Conservation (phyloP, 2,329 filamentous ascomycete genomes). For the Pseudogymnoascus sp. region DNA sequence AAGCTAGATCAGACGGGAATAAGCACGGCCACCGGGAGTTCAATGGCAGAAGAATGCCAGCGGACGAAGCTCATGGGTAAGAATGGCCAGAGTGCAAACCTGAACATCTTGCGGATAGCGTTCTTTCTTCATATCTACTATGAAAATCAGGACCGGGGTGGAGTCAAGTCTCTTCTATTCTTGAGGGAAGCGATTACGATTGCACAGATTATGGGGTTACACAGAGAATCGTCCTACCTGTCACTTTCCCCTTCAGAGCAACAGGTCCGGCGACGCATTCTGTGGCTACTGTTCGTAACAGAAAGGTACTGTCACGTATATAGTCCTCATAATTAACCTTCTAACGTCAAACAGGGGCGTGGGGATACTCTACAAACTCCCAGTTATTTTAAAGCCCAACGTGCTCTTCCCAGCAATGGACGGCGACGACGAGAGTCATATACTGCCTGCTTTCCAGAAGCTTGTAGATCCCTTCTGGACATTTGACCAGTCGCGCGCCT, state of each 20-base stretch:
- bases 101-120: conserved; percentile 37
- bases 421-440: conserved; percentile 34
- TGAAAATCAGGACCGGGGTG: conserved; percentile 40
- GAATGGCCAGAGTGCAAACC: conserved; percentile 25
- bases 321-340: neutral
- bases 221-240: conserved; percentile 36
- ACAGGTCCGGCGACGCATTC: conserved; percentile 37
- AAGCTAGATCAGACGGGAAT: conserved; percentile 30
- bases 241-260: conserved; percentile 32
- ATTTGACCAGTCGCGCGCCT: conserved; percentile 42
- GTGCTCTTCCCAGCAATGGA: conserved; percentile 30
- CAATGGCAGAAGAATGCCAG: conserved; percentile 32
- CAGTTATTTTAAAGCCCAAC: conserved; percentile 37
- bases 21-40: conserved; percentile 27
- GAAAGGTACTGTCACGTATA: conserved; percentile 23
- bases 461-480: conserved; percentile 42
- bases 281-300: conserved; percentile 43
- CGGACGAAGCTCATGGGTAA: conserved; percentile 24
- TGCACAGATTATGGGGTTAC: conserved; percentile 41
- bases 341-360: conserved; percentile 34
- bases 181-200: conserved; percentile 44
- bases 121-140: conserved; percentile 47
- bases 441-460: conserved; percentile 42
- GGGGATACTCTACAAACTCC: conserved; percentile 42
- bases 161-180: conserved; percentile 39